A percentile compares a stretch with the other conserved stretches of the same genome.
phyloP scores from a whole-genome alignment of 495 filamentous ascomycete genomes.

The Aspergillus cristatus region DNA sequence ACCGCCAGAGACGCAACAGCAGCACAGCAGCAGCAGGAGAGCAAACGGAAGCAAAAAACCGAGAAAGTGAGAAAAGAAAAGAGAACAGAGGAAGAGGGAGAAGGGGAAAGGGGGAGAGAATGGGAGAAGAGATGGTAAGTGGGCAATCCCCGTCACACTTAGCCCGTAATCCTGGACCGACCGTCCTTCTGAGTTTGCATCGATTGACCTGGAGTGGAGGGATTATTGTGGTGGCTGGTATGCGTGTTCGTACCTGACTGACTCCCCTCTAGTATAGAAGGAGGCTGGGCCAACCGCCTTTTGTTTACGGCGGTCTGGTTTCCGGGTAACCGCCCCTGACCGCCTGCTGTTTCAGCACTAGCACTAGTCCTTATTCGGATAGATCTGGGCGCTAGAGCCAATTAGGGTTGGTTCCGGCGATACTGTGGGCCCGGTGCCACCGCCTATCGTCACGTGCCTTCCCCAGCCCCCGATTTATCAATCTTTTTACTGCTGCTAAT shows the following conservation, averaged over 20 bases:
- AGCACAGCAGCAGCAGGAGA: constrained; percentile 7
- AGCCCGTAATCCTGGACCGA: too few species aligned
- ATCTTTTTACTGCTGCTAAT: too few species aligned
- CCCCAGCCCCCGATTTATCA: constrained; percentile 13
- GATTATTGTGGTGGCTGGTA: constrained; percentile 21
- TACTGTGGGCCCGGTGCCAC: constrained; percentile 15
- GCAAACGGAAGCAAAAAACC: constrained; percentile 5
- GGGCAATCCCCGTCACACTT: constrained; percentile 8
- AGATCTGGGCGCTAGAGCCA: constrained; percentile 8
- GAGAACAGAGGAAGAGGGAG: constrained; percentile 23
- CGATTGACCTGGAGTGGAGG: too few species aligned
- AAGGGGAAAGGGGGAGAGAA: constrained; percentile 16
- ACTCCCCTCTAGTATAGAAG: constrained; percentile 20
- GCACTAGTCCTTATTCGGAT: constrained; percentile 7
- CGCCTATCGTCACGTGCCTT: constrained; percentile 8
- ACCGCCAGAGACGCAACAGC: constrained; percentile 7
- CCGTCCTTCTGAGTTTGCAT: too few species aligned
- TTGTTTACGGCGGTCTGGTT: constrained; percentile 37
- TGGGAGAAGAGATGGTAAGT: constrained; percentile 27
- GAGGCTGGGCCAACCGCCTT: constrained; percentile 39
- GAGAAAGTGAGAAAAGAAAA: constrained; percentile 22
- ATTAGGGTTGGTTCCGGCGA: constrained; percentile 11
- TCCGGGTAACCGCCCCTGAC: constrained; percentile 25
- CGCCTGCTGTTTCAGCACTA: constrained; percentile 19
- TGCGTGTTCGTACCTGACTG: too few species aligned